Evolutionary conservation across 306 rosid species (phyloP).

Genomic region (Trifolium subterraneum): DNA sequence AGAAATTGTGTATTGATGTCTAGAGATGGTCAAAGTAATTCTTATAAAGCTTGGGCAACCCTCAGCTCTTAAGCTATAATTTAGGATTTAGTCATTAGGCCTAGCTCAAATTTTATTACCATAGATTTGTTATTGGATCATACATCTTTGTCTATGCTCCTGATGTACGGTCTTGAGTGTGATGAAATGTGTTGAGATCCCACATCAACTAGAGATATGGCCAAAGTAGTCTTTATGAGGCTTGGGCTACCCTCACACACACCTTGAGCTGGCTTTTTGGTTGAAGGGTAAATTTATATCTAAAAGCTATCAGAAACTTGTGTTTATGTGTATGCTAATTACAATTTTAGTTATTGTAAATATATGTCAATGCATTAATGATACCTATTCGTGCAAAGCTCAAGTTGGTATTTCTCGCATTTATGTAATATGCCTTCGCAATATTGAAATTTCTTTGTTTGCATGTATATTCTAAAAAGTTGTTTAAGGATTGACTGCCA

Average conservation of each 20-base stretch:
- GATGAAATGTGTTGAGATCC: background rate
- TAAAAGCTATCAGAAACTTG: conserved; percentile 2
- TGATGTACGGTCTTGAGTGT: background rate
- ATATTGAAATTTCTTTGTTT: conserved; percentile 21
- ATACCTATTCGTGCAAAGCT: background rate
- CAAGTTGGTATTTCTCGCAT: background rate
- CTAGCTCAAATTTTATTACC: conserved; percentile 4
- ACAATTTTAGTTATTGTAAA: conserved; percentile 25
- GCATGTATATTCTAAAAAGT: background rate
- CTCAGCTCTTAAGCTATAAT: background rate
- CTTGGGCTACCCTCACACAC: background rate
- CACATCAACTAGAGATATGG: background rate
- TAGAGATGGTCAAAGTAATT: background rate
- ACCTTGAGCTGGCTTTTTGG: conserved; percentile 1
- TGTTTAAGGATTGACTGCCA: background rate
- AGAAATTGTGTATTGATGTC: background rate
- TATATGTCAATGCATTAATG: conserved; percentile 12
- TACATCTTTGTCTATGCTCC: background rate
- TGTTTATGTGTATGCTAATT: conserved; percentile 5
- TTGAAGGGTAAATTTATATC: background rate
- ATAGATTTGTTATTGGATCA: background rate
- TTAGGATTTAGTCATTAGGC: background rate
- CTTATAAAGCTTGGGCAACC: background rate
- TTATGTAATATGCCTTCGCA: conserved; percentile 3
- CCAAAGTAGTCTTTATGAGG: conserved; percentile 8